Conservation (phyloP, 139 green algal genomes). For the Chlorella sp. region DNA sequence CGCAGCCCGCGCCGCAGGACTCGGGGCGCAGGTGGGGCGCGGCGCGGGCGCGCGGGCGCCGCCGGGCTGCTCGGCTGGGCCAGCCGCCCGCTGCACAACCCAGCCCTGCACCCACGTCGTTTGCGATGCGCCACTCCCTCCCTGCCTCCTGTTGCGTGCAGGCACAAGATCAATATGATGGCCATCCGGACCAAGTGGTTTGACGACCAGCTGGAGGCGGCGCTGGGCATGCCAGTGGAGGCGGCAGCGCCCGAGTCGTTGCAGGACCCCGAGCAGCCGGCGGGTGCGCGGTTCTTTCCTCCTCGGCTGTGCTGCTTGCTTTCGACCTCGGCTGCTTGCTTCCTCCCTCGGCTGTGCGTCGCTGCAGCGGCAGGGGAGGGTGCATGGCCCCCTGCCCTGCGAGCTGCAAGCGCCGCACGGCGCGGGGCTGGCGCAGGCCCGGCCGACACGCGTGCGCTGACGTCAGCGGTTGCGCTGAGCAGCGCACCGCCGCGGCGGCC, state of each 20-base stretch:
- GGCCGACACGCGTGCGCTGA: no score
- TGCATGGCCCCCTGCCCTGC: no score
- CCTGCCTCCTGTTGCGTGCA: neutral
- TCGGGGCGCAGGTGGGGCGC: neutral
- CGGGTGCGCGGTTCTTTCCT: no score
- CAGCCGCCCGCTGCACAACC: neutral
- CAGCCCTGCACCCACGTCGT: neutral
- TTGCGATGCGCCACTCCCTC: neutral
- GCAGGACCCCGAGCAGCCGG: no score
- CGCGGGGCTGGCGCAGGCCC: no score
- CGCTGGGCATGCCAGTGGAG: conserved; percentile 20
- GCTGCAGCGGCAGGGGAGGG: no score
- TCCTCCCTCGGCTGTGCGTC: no score
- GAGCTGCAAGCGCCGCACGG: no score
- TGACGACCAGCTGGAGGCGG: conserved; percentile 33
- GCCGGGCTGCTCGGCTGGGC: neutral
- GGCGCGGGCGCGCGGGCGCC: neutral
- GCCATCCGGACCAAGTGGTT: conserved; percentile 42
- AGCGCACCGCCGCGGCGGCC: no score
- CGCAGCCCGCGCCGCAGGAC: neutral
- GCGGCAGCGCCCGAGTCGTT: neutral
- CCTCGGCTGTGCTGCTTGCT: no score
- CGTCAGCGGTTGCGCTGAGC: no score
- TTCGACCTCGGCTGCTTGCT: no score
- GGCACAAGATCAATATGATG: conserved; percentile 18